These are phyloP conservation scores for Candida silvatica DNA, from an alignment of 805 yeast genomes.

Conservation along the genomic window DNA sequence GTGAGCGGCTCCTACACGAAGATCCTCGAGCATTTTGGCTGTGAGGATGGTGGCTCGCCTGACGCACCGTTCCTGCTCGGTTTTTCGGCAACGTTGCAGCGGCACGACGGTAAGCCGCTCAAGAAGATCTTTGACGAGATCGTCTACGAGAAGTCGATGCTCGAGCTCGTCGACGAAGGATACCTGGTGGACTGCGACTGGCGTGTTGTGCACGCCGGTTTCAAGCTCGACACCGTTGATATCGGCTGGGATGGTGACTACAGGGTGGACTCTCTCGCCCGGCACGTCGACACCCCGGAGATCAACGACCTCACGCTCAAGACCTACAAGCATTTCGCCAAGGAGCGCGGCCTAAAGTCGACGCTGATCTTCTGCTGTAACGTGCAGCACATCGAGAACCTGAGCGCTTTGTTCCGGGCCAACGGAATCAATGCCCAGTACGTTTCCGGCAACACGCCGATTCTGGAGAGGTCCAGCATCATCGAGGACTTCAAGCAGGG, in stretches of 20 bases:
- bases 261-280: slow-evolving; percentile 38
- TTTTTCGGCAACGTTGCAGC: slow-evolving; percentile 78
- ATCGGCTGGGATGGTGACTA: slow-evolving; percentile 39
- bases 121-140: slow-evolving; percentile 60
- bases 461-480: slow-evolving; percentile 39
- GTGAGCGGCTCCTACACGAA: slow-evolving; percentile 59
- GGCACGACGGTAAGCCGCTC: slow-evolving; percentile 64
- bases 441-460: slow-evolving; percentile 60
- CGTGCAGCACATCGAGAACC: slow-evolving; percentile 50
- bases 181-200: slow-evolving; percentile 67
- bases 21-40: slow-evolving; percentile 52
- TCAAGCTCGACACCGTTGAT: slow-evolving; percentile 19
- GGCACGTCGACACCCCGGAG: slow-evolving; percentile 43
- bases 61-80: slow-evolving; percentile 59
- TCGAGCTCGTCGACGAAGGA: slow-evolving; percentile 57
- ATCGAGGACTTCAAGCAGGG: slow-evolving; percentile 56
- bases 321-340: slow-evolving; percentile 39
- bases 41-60: slow-evolving; percentile 31
- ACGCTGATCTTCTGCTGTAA: slow-evolving; percentile 76
- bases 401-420: slow-evolving; percentile 43
- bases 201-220: slow-evolving; percentile 41
- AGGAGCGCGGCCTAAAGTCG: slow-evolving; percentile 35
- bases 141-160: slow-evolving; percentile 57
- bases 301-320: slow-evolving; percentile 48
- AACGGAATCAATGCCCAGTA: slow-evolving; percentile 62